These are phyloP conservation scores for Saccharomycopsis sp. DNA, from an alignment of 805 yeast genomes.

Conservation along the genomic window DNA sequence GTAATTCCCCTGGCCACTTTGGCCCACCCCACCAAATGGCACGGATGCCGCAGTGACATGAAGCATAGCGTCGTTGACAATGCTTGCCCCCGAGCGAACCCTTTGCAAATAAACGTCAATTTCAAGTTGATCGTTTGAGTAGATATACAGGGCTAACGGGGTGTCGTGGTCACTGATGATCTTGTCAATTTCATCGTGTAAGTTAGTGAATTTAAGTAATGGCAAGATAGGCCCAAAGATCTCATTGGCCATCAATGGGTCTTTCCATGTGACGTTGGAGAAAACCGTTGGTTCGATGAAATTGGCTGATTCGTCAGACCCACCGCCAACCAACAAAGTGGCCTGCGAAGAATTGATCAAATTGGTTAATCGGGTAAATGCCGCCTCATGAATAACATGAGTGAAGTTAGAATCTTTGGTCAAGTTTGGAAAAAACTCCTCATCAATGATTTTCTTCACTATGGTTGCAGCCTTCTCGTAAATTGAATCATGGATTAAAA, in stretches of 20 bases:
- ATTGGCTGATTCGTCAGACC: constrained; percentile 30
- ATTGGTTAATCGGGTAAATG: constrained; percentile 40
- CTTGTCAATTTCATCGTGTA: constrained; percentile 37
- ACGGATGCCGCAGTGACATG: constrained; percentile 62
- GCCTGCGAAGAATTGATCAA: constrained; percentile 49
- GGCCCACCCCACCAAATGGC: constrained; percentile 92
- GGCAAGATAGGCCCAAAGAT: constrained; percentile 86
- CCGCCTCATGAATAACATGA: constrained; percentile 52
- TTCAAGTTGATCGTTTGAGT: constrained; percentile 41
- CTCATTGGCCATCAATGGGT: constrained; percentile 68
- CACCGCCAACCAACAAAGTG: constrained; percentile 42
- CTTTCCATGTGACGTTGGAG: constrained; percentile 55
- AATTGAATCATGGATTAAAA: constrained; percentile 54
- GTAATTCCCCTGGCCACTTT: constrained; percentile 75
- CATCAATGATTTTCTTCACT: constrained; percentile 34
- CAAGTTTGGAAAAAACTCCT: constrained; percentile 40
- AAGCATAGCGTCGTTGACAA: constrained; percentile 63
- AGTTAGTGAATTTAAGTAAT: constrained; percentile 44
- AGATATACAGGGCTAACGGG: constrained; percentile 77
- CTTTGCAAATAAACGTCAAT: constrained; percentile 41
- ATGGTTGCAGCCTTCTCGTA: constrained; percentile 44
- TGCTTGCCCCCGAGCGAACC: constrained; percentile 66
- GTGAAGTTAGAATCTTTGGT: constrained; percentile 34
- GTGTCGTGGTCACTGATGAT: constrained; percentile 51
- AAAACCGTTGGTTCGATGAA: constrained; percentile 71